Conservation (phyloP, 345 rosid species). For the Passiflora organensis region DNA sequence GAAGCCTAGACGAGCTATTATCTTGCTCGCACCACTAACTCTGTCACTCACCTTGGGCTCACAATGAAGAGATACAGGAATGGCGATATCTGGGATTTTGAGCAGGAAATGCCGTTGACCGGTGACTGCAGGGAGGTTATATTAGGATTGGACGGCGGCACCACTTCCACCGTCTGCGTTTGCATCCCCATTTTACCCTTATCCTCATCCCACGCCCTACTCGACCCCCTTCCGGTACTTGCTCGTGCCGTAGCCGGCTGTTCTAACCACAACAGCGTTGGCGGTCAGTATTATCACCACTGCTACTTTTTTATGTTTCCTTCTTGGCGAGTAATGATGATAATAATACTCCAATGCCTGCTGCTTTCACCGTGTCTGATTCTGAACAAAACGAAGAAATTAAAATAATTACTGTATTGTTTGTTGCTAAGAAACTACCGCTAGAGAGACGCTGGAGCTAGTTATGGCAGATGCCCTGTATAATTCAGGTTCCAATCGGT, state of each 20-base stretch:
- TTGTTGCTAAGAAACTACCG: conserved; percentile 54
- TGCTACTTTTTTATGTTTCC: background rate
- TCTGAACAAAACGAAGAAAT: background rate
- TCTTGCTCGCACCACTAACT: too few relatives aligned
- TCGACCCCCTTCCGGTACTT: conserved; percentile 54
- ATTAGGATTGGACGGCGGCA: conserved; percentile 67
- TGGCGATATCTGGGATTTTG: conserved; percentile 66
- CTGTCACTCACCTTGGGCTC: too few relatives aligned
- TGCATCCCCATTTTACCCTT: conserved; percentile 42
- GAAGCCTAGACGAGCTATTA: too few relatives aligned
- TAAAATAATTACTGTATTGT: background rate
- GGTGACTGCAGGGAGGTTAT: conserved; percentile 28
- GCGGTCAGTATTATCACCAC: conserved; percentile 27
- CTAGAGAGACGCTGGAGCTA: conserved; percentile 75
- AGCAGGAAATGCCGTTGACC: conserved; percentile 25
- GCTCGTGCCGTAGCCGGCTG: conserved; percentile 66
- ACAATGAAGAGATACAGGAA: conserved; percentile 49
- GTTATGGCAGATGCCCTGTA: conserved; percentile 84
- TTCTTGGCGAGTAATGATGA: background rate
- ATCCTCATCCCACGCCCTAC: conserved; percentile 30
- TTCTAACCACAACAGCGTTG: conserved; percentile 69
- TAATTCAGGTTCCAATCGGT: conserved; percentile 55
- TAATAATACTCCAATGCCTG: background rate
- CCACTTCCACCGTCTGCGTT: conserved; percentile 74
- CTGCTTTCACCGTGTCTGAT: background rate